Evolutionary conservation across 2,329 filamentous ascomycete species (phyloP).

Genomic region (Dactylellina drechsleri): DNA sequence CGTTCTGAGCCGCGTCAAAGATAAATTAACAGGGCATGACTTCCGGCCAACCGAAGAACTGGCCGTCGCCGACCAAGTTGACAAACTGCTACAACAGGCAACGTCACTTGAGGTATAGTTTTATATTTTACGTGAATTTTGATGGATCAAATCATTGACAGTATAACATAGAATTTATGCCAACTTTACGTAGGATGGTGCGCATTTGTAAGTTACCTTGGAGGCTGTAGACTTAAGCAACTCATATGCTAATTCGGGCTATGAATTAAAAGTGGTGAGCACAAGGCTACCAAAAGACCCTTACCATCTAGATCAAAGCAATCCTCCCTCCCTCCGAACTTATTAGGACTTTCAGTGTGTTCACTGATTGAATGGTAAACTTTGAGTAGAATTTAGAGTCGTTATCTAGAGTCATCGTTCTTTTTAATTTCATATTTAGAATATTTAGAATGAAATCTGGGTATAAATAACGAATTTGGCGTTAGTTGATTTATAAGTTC

Average conservation of each 20-base stretch:
- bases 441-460: too few relatives aligned
- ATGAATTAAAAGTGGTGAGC: not conserved
- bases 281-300: too few relatives aligned
- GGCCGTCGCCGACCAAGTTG: conserved; percentile 85
- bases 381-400: too few relatives aligned
- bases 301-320: too few relatives aligned
- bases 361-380: too few relatives aligned
- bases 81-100: conserved; percentile 92
- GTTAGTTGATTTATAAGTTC: too few relatives aligned
- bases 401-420: too few relatives aligned
- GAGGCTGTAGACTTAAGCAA: not conserved
- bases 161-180: conserved; percentile 39
- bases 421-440: too few relatives aligned
- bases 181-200: conserved; percentile 53
- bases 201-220: conserved; percentile 43
- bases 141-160: conserved; percentile 9
- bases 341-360: too few relatives aligned
- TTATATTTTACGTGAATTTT: conserved; percentile 3
- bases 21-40: conserved; percentile 93
- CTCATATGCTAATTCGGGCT: not conserved
- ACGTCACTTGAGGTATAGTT: conserved; percentile 78
- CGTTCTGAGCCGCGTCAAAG: conserved; percentile 88
- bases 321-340: too few relatives aligned
- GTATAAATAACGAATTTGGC: too few relatives aligned
- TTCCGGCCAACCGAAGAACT: conserved; percentile 89